Evolutionary conservation across 2,329 filamentous ascomycete species (phyloP).

Genomic region (Aspergillus sp.): DNA sequence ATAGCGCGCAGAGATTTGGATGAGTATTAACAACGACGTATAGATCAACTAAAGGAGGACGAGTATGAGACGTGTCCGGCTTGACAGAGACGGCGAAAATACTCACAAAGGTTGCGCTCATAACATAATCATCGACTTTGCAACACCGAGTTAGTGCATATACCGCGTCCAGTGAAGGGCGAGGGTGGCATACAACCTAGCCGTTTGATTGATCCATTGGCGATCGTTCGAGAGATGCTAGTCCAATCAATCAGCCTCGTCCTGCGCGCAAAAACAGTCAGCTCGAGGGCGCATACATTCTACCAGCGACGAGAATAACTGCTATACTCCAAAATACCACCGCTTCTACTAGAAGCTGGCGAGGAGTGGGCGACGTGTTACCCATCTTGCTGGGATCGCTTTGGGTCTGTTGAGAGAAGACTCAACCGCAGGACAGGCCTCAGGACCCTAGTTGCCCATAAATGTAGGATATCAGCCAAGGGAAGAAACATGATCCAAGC

Average conservation of each 20-base stretch:
- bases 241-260: not conserved
- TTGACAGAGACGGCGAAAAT: not conserved
- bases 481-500: not conserved
- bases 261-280: not conserved
- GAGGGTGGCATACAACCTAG: not conserved
- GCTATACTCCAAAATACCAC: constrained; percentile 31
- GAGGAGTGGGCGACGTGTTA: constrained; percentile 27
- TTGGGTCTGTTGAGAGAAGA: not conserved
- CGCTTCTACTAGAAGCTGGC: constrained; percentile 26
- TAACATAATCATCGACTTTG: constrained; percentile 37
- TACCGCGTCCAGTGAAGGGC: no score
- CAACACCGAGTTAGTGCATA: not conserved
- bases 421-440: not conserved
- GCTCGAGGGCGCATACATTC: constrained; percentile 23
- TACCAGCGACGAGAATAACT: constrained; percentile 24
- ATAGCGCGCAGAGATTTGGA: constrained; percentile 36
- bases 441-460: not conserved
- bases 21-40: constrained; percentile 30
- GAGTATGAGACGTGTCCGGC: not conserved
- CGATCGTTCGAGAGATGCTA: constrained; percentile 4
- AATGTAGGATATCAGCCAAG: not conserved
- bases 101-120: constrained; percentile 37
- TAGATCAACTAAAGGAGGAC: constrained; percentile 29
- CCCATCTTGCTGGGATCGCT: constrained; percentile 22
- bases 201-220: constrained; percentile 1